These are phyloP conservation scores for Oenanthe javanica DNA, from an alignment of 140 eudicot genomes.

Conservation along the genomic window DNA sequence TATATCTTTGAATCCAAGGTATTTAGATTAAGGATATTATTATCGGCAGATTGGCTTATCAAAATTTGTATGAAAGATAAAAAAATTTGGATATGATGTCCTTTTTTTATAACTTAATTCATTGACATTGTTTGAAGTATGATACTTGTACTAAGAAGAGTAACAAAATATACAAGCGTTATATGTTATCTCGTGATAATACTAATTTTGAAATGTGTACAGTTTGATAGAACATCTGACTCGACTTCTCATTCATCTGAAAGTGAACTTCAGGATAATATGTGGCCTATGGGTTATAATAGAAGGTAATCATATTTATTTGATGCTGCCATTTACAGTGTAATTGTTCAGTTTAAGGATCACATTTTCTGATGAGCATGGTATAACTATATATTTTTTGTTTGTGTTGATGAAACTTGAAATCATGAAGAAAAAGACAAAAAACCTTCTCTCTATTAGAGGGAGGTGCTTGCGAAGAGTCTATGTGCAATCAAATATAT, in stretches of 20 bases:
- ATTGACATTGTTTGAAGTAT: not conserved
- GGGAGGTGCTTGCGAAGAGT: not conserved
- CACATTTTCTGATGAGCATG: not conserved
- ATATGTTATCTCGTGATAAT: not conserved
- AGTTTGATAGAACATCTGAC: constrained; percentile 61
- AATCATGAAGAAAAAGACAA: not conserved
- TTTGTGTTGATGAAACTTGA: not conserved
- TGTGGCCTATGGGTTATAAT: constrained; percentile 31
- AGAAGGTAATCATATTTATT: constrained; percentile 37
- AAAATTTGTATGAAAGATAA: not conserved
- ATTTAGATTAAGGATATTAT: not conserved
- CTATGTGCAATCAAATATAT: not conserved
- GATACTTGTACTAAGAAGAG: not conserved
- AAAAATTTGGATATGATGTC: not conserved
- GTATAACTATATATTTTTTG: not conserved
- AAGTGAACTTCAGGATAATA: constrained; percentile 35
- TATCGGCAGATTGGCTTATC: not conserved
- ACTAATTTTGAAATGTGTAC: constrained; percentile 24
- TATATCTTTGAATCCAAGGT: not conserved
- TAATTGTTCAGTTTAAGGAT: not conserved
- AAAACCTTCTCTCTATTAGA: not conserved
- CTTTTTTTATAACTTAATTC: not conserved
- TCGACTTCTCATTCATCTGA: constrained; percentile 67
- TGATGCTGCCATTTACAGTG: not conserved
- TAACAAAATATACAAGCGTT: not conserved